phyloP scores from a whole-genome alignment of 148 eudicot genomes.

The Camellia sinensis region DNA sequence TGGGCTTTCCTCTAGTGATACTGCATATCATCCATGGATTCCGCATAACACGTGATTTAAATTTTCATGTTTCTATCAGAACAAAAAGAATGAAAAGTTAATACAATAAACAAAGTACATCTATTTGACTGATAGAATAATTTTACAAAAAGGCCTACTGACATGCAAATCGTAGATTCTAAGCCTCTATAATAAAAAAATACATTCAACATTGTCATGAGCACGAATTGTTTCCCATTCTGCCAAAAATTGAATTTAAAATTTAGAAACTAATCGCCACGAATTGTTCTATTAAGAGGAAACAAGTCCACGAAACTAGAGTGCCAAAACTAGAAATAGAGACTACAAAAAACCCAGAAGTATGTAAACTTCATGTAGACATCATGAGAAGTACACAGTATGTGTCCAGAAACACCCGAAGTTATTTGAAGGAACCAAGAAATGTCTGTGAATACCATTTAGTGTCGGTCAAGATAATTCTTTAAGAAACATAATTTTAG shows the following conservation, averaged over 20 bases:
- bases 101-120: background rate
- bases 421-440: background rate
- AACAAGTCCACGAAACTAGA: no score
- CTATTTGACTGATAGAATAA: background rate
- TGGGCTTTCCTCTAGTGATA: background rate
- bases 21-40: background rate
- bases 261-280: background rate
- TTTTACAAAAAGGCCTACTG: background rate
- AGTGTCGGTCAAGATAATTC: background rate
- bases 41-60: background rate
- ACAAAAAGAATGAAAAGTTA: background rate
- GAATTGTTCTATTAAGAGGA: no score
- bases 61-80: no score
- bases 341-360: background rate
- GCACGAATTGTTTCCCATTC: background rate
- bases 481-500: background rate
- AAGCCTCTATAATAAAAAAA: no score
- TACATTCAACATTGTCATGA: background rate
- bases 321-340: no score
- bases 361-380: conserved; percentile 1
- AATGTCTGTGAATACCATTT: background rate
- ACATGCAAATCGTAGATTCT: no score
- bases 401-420: no score
- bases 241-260: background rate
- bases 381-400: background rate